Evolutionary conservation across 768 basidiomycete genomes (phyloP), one percentile per base, ranked within the genome.

Genomic region (Flagelloscypha sp.): DNA sequence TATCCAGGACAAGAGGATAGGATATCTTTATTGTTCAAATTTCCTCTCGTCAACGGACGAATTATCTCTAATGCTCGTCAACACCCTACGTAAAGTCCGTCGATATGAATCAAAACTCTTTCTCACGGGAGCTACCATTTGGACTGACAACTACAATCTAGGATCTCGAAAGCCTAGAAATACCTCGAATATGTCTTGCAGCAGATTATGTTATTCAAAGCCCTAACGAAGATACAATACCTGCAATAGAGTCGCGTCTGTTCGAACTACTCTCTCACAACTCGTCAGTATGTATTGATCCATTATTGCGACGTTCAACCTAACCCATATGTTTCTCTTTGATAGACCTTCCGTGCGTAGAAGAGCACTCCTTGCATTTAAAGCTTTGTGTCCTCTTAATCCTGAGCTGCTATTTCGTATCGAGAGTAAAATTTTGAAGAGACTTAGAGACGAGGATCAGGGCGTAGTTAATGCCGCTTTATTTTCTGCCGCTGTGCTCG

Each of bases 21-120:
- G 85, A 9, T 89, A 89, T 58, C 56, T 80, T 6, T 88, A 85
- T 50, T 88, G 86, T 49, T 55, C 68, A 35, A 76, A 83, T 49
- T 54, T 84, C 15, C 85, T 90, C 76, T 72, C 75, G 24, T 48
- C 60, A 6, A 55, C 67, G 24, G 76, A 87, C 48, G 84, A 87
- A 41, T 62, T 88, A 21, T 71, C 76, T 33, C 62, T 92, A 16
- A 87, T 92, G 81, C 67, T 89, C 15, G 78, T 90, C 39, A 92
- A 92, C 46, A 88, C 87, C 4, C 52, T 88, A 22, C 76, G 85
- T 43, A 90, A 90, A 70, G 87, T 78, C 47, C 38, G 52, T 28
- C 6, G 19, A 23, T 4, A 5, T 22, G n/a, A 10, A 2, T 10
- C 24, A 11, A 4, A 6, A 9, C 22, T 34, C 22, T 4, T 33